A percentile compares a stretch with the other conserved stretches of the same genome.
phyloP scores from a whole-genome alignment of 2,329 filamentous ascomycete species.

The Blastomyces percursus region DNA sequence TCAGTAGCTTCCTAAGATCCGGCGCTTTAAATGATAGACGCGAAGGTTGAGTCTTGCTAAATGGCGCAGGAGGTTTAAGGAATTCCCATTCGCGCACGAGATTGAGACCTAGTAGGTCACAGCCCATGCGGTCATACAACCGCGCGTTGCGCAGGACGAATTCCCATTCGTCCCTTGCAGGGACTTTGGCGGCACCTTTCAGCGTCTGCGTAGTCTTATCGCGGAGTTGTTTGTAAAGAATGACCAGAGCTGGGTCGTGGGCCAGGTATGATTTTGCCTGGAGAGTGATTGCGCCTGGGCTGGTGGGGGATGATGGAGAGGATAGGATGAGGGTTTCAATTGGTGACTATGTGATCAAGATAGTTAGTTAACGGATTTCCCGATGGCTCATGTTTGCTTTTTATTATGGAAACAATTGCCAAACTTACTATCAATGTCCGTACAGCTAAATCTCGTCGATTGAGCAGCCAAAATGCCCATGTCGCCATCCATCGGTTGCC shows the following conservation, averaged over 20 bases:
- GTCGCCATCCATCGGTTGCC: conserved; percentile 89
- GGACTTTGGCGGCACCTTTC: conserved; percentile 71
- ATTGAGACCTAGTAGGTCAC: conserved; percentile 78
- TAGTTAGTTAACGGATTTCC: conserved; percentile 14
- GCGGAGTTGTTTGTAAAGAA: conserved; percentile 77
- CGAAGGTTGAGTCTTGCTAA: conserved; percentile 28
- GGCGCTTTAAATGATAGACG: conserved; percentile 23
- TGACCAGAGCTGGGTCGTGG: conserved; percentile 79
- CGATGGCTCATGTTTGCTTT: not conserved
- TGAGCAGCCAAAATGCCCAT: conserved; percentile 92
- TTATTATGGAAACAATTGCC: not conserved
- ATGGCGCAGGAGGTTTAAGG: conserved; percentile 21
- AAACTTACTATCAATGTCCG: conserved; percentile 62
- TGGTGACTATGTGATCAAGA: conserved; percentile 50
- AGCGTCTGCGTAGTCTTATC: conserved; percentile 73
- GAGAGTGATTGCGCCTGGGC: conserved; percentile 56
- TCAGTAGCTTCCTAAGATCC: conserved; percentile 57
- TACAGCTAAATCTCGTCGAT: conserved; percentile 71
- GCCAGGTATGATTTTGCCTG: conserved; percentile 71
- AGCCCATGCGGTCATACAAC: conserved; percentile 83
- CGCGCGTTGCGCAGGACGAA: conserved; percentile 79
- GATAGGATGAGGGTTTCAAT: conserved; percentile 55
- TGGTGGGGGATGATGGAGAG: conserved; percentile 24
- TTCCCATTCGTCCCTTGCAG: conserved; percentile 69
- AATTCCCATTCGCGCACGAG: conserved; percentile 50